These are phyloP conservation scores for Austroboletus novae-zelandiae DNA, from an alignment of 1,284 basidiomycete genomes.

Conservation along the genomic window DNA sequence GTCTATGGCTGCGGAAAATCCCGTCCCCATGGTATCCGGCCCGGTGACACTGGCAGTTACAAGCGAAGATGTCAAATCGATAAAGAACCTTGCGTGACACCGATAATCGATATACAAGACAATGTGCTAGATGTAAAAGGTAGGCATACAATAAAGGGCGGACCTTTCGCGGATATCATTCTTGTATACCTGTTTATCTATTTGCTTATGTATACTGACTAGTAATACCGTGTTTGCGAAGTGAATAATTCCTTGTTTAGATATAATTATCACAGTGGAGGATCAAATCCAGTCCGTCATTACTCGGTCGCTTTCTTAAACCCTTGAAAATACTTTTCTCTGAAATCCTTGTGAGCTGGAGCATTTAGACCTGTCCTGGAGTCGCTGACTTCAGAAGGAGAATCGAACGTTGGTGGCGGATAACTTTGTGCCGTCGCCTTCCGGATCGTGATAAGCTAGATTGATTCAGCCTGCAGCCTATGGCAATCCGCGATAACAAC, in stretches of 20 bases:
- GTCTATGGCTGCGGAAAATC: constrained; percentile 22
- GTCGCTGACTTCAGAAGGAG: constrained; percentile 13
- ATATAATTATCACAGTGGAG: no score
- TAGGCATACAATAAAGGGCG: neutral
- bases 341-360: constrained; percentile 77
- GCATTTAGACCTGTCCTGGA: constrained; percentile 36
- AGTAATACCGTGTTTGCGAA: constrained; percentile 3
- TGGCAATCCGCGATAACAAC: constrained; percentile 39
- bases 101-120: neutral
- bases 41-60: neutral
- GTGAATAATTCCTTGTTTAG: no score
- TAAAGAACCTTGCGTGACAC: neutral
- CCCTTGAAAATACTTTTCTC: constrained; percentile 79
- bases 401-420: constrained; percentile 50
- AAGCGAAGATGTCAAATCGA: neutral
- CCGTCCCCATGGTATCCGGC: neutral
- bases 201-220: constrained; percentile 1
- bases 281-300: neutral
- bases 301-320: constrained; percentile 48
- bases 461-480: constrained; percentile 2
- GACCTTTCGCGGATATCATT: neutral
- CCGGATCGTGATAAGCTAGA: constrained; percentile 84
- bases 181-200: neutral
- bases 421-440: constrained; percentile 58
- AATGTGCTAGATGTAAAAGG: neutral